phyloP scores from a whole-genome alignment of 352 stramenopile genomes.

The Pythium plurisporium region DNA sequence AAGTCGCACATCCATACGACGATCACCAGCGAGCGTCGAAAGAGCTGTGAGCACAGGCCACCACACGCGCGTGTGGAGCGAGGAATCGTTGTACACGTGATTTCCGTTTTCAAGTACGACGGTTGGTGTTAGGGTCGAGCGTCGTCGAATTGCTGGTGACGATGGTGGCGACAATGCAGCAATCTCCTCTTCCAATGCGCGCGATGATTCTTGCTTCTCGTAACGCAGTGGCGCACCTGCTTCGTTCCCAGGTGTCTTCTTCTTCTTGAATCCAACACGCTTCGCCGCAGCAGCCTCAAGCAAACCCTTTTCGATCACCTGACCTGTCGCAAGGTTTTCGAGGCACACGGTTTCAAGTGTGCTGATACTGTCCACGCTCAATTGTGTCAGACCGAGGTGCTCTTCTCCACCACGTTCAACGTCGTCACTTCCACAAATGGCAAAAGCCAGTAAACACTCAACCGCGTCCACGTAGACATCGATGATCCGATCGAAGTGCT shows the following conservation, averaged over 20 bases:
- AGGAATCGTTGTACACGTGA: constrained; percentile 61
- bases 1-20: constrained; percentile 84
- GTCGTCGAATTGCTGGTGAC: constrained; percentile 28
- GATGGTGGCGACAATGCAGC: constrained; percentile 35
- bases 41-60: constrained; percentile 97
- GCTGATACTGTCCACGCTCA: constrained; percentile 66
- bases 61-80: constrained; percentile 69
- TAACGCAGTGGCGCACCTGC: constrained; percentile 34
- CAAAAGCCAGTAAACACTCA: constrained; percentile 76
- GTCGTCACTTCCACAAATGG: constrained; percentile 67
- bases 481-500: constrained; percentile 67
- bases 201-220: constrained; percentile 61
- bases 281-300: constrained; percentile 33
- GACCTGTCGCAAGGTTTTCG: constrained; percentile 61
- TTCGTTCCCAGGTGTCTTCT: constrained; percentile 25
- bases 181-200: constrained; percentile 58
- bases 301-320: constrained; percentile 68
- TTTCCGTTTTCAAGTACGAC: not conserved
- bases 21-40: constrained; percentile 90
- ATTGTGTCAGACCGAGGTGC: constrained; percentile 51
- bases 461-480: constrained; percentile 80
- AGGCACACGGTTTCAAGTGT: constrained; percentile 67
- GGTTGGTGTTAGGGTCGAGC: constrained; percentile 25
- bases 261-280: constrained; percentile 56
- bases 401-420: constrained; percentile 47